Conservation (phyloP, 2,329 filamentous ascomycete species). For the Cercospora zeae-maydis region DNA sequence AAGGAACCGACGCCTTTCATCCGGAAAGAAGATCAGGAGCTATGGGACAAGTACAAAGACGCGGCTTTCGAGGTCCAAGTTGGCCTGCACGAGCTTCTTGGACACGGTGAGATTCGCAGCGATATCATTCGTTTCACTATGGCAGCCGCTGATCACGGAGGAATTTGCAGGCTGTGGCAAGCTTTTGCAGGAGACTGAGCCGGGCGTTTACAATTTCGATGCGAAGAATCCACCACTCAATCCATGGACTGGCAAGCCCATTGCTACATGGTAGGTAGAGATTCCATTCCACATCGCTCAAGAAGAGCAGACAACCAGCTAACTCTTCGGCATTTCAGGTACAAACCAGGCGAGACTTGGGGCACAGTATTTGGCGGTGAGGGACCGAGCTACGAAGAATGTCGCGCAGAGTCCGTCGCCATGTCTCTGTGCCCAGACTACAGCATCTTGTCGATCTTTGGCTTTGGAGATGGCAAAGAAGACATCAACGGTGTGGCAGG, state of each 20-base stretch:
- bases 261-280: constrained; percentile 62
- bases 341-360: constrained; percentile 95
- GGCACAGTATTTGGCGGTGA: constrained; percentile 83
- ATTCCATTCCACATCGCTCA: not conserved
- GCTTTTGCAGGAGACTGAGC: constrained; percentile 80
- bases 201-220: constrained; percentile 86
- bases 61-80: constrained; percentile 92
- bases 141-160: constrained; percentile 40
- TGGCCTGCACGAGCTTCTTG: constrained; percentile 82
- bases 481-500: constrained; percentile 75
- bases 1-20: constrained; percentile 94
- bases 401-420: constrained; percentile 87
- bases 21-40: constrained; percentile 66
- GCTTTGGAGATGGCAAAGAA: constrained; percentile 72
- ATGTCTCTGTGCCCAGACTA: constrained; percentile 91
- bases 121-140: not conserved
- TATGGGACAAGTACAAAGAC: constrained; percentile 81
- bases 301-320: not conserved
- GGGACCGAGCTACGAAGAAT: constrained; percentile 89
- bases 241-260: constrained; percentile 71
- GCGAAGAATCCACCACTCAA: constrained; percentile 73
- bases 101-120: constrained; percentile 55
- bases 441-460: constrained; percentile 82
- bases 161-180: constrained; percentile 88
- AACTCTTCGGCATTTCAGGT: constrained; percentile 38